phyloP scores from a whole-genome alignment of 108 stramenopile genomes.

The Nannochloropsis oceanica region DNA sequence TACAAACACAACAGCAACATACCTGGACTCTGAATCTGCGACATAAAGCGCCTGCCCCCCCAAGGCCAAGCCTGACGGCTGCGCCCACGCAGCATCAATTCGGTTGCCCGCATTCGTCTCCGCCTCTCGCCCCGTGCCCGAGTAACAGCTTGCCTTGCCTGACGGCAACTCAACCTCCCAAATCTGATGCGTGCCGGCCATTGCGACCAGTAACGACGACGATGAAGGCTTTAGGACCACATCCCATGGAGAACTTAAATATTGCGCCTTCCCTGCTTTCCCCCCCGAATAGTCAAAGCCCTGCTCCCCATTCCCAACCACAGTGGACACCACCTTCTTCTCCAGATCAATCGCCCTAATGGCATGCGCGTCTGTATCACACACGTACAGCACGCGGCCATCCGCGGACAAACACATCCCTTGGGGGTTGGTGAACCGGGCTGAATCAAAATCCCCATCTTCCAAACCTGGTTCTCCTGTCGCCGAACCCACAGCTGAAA shows the following conservation, averaged over 20 bases:
- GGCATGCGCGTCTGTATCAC: not conserved
- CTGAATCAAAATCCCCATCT: not conserved
- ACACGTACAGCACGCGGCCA: not conserved
- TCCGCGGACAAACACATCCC: not conserved
- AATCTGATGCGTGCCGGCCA: not conserved
- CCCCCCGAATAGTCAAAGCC: not conserved
- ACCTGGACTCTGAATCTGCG: not conserved
- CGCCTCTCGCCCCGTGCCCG: not conserved
- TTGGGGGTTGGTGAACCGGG: not conserved
- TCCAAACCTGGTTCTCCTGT: not conserved
- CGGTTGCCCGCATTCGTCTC: not conserved
- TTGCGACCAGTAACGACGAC: not conserved
- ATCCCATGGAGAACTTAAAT: not conserved
- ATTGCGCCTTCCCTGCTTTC: not conserved
- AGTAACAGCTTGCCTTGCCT: not conserved
- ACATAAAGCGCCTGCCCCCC: not conserved
- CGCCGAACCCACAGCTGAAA: not conserved
- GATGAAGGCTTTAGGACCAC: not conserved
- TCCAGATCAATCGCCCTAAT: not conserved
- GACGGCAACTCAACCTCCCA: not conserved
- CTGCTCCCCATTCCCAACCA: not conserved
- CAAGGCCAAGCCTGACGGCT: not conserved
- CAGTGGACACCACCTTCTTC: not conserved
- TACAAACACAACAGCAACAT: not conserved
- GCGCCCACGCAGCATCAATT: not conserved